These are phyloP conservation scores for Xylariaceae sp. DNA, from an alignment of 2,329 filamentous ascomycete genomes.

Conservation along the genomic window DNA sequence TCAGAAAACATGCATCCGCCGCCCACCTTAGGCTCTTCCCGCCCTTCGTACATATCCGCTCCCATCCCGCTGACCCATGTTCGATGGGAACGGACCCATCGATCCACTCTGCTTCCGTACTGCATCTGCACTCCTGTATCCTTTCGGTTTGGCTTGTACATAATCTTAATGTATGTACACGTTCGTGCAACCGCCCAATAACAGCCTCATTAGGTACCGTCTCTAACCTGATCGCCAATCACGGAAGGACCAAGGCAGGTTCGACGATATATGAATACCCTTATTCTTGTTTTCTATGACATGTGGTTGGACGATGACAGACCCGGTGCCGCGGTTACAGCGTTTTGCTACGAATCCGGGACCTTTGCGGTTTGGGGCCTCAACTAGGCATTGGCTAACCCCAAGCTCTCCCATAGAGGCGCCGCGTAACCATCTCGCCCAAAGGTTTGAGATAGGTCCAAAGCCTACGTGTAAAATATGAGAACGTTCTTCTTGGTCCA, in stretches of 20 bases:
- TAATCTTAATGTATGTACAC: too few species aligned
- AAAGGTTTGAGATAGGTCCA: too few species aligned
- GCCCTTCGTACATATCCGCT: constrained; percentile 36
- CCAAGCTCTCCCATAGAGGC: background rate
- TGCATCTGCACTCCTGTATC: constrained; percentile 30
- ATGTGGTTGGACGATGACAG: background rate
- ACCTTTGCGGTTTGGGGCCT: background rate
- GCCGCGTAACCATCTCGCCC: too few species aligned
- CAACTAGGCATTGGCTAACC: background rate
- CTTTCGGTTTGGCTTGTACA: constrained; percentile 22
- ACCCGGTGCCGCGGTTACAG: background rate
- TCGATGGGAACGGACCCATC: constrained; percentile 30
- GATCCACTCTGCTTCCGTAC: constrained; percentile 33
- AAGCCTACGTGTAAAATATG: too few species aligned
- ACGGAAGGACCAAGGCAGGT: background rate
- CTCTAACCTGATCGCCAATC: constrained; percentile 1
- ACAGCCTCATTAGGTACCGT: background rate
- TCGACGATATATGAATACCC: background rate
- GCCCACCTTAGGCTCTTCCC: constrained; percentile 38
- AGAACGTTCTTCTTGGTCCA: background rate
- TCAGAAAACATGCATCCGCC: constrained; percentile 35
- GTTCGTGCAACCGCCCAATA: constrained; percentile 2
- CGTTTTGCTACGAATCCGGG: background rate
- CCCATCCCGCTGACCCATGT: constrained; percentile 37
- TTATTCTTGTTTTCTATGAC: background rate